Percentiles rank a stretch among this genome's conserved stretches.
Evolutionary conservation across 2,329 filamentous ascomycete species (phyloP).

Genomic region (Calonectria pseudoturangicola): DNA sequence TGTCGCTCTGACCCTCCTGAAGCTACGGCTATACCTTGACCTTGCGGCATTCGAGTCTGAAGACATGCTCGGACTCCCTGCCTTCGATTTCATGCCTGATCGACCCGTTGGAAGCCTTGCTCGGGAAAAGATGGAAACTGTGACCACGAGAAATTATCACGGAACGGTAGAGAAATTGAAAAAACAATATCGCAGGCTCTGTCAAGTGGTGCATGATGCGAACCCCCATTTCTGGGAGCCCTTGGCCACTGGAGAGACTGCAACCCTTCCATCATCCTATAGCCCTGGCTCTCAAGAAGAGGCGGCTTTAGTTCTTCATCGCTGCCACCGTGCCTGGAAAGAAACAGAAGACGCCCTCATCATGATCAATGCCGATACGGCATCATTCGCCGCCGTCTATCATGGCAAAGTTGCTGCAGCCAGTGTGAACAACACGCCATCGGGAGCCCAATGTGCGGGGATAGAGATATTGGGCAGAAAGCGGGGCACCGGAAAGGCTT

Average conservation of each 20-base stretch:
- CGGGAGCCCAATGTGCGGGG: background rate
- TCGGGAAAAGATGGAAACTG: background rate
- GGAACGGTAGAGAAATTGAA: background rate
- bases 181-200: constrained; percentile 32
- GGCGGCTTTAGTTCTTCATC: constrained; percentile 27
- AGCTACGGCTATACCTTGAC: constrained; percentile 37
- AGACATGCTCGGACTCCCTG: background rate
- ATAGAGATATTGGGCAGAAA: constrained; percentile 1
- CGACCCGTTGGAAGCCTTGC: constrained; percentile 29
- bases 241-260: constrained; percentile 16
- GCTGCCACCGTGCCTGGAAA: constrained; percentile 35
- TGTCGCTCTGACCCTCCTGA: constrained; percentile 40
- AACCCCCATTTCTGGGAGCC: constrained; percentile 38
- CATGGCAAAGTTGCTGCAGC: background rate
- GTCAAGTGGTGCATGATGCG: constrained; percentile 7
- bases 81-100: background rate
- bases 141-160: background rate
- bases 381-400: constrained; percentile 13
- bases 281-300: constrained; percentile 34
- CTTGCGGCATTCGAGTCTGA: background rate
- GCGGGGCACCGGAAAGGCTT: constrained; percentile 23
- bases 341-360: constrained; percentile 26
- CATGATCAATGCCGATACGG: constrained; percentile 23
- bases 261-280: background rate
- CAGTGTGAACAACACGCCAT: background rate